Base-by-base conservation (phyloP, 75 land plant species). In the Gnetum montanum region DNA sequence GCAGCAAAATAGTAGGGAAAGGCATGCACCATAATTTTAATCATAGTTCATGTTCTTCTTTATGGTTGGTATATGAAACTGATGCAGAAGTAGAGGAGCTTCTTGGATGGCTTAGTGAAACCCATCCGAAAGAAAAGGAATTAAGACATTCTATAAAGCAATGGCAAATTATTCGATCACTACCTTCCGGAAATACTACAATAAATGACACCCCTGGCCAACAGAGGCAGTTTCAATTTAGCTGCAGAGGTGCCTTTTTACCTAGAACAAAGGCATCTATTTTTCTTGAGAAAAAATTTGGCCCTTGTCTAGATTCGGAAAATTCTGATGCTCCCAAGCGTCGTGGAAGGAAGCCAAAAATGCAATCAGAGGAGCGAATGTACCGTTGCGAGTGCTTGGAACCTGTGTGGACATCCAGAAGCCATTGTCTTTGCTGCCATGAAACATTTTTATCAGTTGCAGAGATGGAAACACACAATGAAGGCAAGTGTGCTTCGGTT, bases 301-400 rank as follows among this genome's bases (percentile, higher is more conserved):
- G 86, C 43, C 60, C 82, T 27, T 72, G 49, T 28, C 54, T 57
- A 43, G 77, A 70, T 46, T 34, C 59, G 1, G 73, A 71, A 60
- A 65, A 20, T 8, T 19, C 29, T 50, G 75, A 76, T 5, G n/a
- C 11, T 43, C 58, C 59, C 18, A 66, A 67, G 52, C 76, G 61
- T 31, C 54, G 62, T 23, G 69, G 59, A 3, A 68, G 53, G 46
- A 80, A 52, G 50, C 56, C 51, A 28, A 80, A 69, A 54, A 0
- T 31, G 24, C 46, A 33, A 33, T 41, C 30, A 63, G 76, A 66
- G n/a, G 78, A 54, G 36, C 63, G 61, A 65, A 69, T 91, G 72
- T 73, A 65, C 38, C 60, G 90, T 24, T 93, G 98, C 67, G 83
- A 82, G 29, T 93, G 98, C 43, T 59, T 93, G 40, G 98, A 93